Evolutionary conservation across 371 early-diverging fungal genomes (phyloP).

Genomic region (Syncephalastrum racemosum): DNA sequence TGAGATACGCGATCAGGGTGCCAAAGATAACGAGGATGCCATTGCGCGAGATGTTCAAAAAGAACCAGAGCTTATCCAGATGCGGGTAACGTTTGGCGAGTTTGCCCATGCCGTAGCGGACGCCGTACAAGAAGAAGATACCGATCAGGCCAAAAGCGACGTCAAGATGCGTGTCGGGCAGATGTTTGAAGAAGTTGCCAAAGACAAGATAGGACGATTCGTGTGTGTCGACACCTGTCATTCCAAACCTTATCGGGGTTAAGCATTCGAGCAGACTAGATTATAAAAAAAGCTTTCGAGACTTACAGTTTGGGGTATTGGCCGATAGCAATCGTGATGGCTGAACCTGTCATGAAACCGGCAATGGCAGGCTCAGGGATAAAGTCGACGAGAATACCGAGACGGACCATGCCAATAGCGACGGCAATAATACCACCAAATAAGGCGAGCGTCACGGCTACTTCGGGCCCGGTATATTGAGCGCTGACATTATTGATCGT

Average conservation of each 20-base stretch:
- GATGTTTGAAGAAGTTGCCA: conserved; percentile 47
- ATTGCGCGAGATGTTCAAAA: conserved; percentile 52
- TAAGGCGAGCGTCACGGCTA: conserved; percentile 58
- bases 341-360: conserved; percentile 74
- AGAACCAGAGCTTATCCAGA: conserved; percentile 42
- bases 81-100: conserved; percentile 43
- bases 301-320: conserved; percentile 46
- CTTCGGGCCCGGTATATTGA: conserved; percentile 38
- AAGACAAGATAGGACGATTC: conserved; percentile 55
- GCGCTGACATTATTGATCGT: conserved; percentile 47
- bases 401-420: conserved; percentile 70
- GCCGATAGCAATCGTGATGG: conserved; percentile 73
- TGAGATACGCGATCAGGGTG: conserved; percentile 39
- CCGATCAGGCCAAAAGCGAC: conserved; percentile 50
- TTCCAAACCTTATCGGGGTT: conserved; percentile 53
- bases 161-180: conserved; percentile 48
- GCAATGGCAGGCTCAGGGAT: conserved; percentile 79
- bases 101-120: conserved; percentile 27
- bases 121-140: conserved; percentile 42
- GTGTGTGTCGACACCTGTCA: conserved; percentile 61
- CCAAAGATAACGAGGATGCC: conserved; percentile 47
- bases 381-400: conserved; percentile 87
- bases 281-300: neutral
- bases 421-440: conserved; percentile 65
- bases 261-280: neutral